Conservation (phyloP, 2,329 filamentous ascomycete genomes). For the Stachybotrys chartarum region DNA sequence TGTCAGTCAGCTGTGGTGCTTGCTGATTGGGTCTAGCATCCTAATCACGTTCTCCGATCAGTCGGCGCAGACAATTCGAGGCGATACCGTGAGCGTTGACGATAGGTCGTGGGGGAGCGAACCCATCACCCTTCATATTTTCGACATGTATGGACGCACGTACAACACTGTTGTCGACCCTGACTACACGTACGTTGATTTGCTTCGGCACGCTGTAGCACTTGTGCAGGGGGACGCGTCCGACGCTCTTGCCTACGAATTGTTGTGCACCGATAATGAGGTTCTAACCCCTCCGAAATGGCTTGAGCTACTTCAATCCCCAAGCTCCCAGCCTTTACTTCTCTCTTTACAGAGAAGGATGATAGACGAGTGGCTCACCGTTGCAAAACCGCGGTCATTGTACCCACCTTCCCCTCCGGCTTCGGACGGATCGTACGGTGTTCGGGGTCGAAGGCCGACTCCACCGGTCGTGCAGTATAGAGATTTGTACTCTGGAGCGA, state of each 20-base stretch:
- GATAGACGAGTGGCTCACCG: background rate
- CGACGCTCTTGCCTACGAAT: background rate
- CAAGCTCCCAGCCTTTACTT: background rate
- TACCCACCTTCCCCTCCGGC: background rate
- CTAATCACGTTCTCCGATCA: conserved; percentile 2
- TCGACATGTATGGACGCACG: background rate
- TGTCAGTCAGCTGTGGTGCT: conserved; percentile 3
- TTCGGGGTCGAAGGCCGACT: background rate
- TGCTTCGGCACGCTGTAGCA: conserved; percentile 1
- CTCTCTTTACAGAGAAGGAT: background rate
- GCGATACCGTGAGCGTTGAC: background rate
- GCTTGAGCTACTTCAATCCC: background rate
- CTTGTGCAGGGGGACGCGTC: background rate
- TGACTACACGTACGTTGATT: conserved; percentile 3
- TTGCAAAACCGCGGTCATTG: background rate
- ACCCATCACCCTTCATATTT: background rate
- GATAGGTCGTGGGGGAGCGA: background rate
- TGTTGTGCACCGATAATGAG: background rate
- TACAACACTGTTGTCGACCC: background rate
- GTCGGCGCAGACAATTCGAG: background rate
- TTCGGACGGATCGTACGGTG: background rate
- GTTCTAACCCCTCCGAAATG: background rate
- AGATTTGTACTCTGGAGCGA: background rate
- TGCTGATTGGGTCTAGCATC: conserved; percentile 1
- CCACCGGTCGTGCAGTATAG: background rate